Evolutionary conservation across 2,329 filamentous ascomycete genomes (phyloP).

Genomic region (Pseudogymnoascus sp.): DNA sequence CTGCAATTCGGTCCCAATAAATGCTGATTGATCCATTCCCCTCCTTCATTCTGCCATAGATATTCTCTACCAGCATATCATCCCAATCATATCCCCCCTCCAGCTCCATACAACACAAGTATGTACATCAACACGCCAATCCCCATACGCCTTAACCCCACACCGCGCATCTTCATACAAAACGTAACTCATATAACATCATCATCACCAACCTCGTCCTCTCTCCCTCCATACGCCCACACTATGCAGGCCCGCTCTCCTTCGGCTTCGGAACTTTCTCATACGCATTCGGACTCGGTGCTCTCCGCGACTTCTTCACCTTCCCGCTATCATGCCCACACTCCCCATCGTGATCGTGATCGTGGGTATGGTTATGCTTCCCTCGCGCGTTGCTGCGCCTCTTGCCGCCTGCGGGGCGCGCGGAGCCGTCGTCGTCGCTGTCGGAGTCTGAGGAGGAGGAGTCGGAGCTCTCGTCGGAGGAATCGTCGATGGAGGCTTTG

Average conservation of each 20-base stretch:
- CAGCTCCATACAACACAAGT: background rate
- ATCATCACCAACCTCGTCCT: background rate
- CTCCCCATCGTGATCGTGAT: constrained; percentile 32
- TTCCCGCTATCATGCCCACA: constrained; percentile 32
- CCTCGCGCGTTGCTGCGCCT: constrained; percentile 25
- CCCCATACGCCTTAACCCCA: background rate
- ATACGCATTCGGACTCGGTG: constrained; percentile 72
- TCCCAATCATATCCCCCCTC: background rate
- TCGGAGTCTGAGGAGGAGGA: constrained; percentile 43
- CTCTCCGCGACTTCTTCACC: constrained; percentile 34
- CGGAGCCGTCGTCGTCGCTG: constrained; percentile 44
- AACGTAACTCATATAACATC: constrained; percentile 5
- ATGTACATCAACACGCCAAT: background rate
- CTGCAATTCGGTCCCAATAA: background rate
- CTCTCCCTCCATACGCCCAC: background rate
- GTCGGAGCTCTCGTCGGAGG: constrained; percentile 54
- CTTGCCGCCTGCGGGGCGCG: constrained; percentile 29
- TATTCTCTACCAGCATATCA: background rate
- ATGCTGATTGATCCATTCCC: background rate
- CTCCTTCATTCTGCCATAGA: background rate
- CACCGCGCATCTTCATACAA: background rate
- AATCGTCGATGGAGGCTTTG: constrained; percentile 74
- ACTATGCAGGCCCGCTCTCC: background rate
- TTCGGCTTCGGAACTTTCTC: constrained; percentile 64
- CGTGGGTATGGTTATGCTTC: constrained; percentile 36